A percentile compares a stretch with the other conserved stretches of the same genome.
Conservation (phyloP, 495 filamentous ascomycete genomes). For the Aspergillus egyptiacus region DNA sequence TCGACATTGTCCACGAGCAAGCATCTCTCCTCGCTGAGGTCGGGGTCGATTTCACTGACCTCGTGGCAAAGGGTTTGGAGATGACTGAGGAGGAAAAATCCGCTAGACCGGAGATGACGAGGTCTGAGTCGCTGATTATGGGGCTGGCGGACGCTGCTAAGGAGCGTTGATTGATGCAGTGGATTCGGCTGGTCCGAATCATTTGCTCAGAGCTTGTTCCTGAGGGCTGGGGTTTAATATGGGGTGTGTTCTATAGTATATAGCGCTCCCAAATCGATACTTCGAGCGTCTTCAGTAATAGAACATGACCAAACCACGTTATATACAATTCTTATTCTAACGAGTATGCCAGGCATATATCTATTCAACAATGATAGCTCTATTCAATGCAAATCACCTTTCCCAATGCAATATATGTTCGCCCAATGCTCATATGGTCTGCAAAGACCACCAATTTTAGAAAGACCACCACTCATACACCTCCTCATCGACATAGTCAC, state of each 20-base stretch:
- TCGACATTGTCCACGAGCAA: constrained; percentile 75
- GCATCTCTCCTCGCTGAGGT: constrained; percentile 75
- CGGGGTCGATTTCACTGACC: constrained; percentile 79
- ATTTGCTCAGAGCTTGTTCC: neutral
- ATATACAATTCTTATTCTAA: neutral
- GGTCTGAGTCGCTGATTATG: constrained; percentile 23
- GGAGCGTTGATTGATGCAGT: neutral
- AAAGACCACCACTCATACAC: constrained; percentile 16
- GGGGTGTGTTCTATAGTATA: neutral
- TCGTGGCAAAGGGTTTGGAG: constrained; percentile 47
- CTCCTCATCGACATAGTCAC: constrained; percentile 11
- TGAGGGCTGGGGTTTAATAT: neutral
- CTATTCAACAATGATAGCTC: neutral
- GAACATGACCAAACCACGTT: no score
- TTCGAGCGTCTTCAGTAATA: no score
- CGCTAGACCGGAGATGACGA: constrained; percentile 20
- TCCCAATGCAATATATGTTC: neutral
- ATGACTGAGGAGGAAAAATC: constrained; percentile 25
- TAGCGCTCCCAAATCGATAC: neutral
- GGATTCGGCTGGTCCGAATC: neutral
- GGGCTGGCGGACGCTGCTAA: constrained; percentile 18
- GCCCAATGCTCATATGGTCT: neutral
- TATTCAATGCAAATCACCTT: neutral
- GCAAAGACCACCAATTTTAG: neutral
- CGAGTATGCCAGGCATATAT: neutral